A percentile compares a stretch with the other conserved stretches of the same genome.
These are phyloP conservation scores for Tolypocladium ovalisporum DNA, from an alignment of 2,329 filamentous ascomycete species.

Conservation along the genomic window DNA sequence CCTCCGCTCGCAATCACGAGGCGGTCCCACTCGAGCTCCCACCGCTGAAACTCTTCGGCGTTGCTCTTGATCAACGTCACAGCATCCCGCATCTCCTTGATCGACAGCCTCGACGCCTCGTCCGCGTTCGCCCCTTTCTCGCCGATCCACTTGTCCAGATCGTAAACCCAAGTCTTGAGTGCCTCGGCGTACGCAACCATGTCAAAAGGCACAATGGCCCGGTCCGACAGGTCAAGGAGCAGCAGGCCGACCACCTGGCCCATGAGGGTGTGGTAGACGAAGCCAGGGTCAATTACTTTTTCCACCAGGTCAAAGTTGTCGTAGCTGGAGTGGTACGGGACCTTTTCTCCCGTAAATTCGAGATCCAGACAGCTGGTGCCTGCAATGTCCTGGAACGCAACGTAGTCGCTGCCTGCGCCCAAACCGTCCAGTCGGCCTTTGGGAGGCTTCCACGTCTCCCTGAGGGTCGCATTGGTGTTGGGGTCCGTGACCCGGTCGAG, in stretches of 20 bases:
- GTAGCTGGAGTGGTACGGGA: constrained; percentile 74
- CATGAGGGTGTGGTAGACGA: constrained; percentile 68
- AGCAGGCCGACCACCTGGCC: constrained; percentile 72
- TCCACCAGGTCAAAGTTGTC: constrained; percentile 85
- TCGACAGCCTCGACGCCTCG: constrained; percentile 11
- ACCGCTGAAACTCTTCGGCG: constrained; percentile 54
- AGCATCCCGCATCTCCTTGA: constrained; percentile 38
- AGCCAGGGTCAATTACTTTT: constrained; percentile 68
- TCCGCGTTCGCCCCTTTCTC: constrained; percentile 32
- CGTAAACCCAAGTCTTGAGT: constrained; percentile 53
- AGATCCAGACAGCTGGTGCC: constrained; percentile 84
- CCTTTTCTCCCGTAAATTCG: constrained; percentile 56
- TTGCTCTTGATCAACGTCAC: constrained; percentile 42
- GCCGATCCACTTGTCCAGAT: constrained; percentile 55
- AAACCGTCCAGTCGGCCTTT: constrained; percentile 54
- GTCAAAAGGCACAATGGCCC: constrained; percentile 73
- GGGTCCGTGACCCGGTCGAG: constrained; percentile 69
- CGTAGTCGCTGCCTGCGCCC: constrained; percentile 70
- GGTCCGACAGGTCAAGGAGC: constrained; percentile 76
- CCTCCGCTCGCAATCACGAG: constrained; percentile 60
- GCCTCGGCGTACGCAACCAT: constrained; percentile 60
- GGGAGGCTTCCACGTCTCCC: constrained; percentile 62
- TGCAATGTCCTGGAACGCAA: constrained; percentile 83
- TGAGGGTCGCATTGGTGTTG: constrained; percentile 57
- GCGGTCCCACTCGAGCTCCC: constrained; percentile 68